Evolutionary conservation across 129 eudicot species (phyloP), one percentile per base, ranked within the genome.

Genomic region (Deinandra increscens): DNA sequence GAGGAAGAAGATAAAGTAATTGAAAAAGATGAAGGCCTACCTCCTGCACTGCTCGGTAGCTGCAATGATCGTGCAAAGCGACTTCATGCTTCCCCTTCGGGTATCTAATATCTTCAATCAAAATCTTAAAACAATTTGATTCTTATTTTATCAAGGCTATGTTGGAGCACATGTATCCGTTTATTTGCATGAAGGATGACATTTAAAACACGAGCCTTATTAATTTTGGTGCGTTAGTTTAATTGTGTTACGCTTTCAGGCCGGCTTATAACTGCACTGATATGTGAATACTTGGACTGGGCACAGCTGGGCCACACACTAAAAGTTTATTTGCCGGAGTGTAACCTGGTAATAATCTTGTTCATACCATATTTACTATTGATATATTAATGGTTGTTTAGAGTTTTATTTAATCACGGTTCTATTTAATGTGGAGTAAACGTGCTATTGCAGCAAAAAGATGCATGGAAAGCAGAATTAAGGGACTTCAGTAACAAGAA

Each of bases 271-370:
- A 93, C 91, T 74, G 91, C 96, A 31, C 75, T 93, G 39, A 68
- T 93, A 81, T 93, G 98, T 76, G 98, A 93, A 81, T 93, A 93
- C 78, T 69, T 93, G 89, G 98, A 93, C 76, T 93, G 98, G 98
- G 96, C 98, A 17, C 86, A 89, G 70, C 81, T 93, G 31, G 77
- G 79, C 74, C 96, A 93, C 85, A 93, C 96, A 4, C 82, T 86
- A 31, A 93, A 93, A 81, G 98, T 93, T 51, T 93, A 89, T 78
- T 73, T 84, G 53, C 98, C 98, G 0, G 98, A 93, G 75, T 89
- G 91, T 43, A 93, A 93, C 77, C 64, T 93, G 98, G 98, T 93
- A 89, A 63, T 79, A 17, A 38, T 63, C 11, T 61, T 13, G 20
- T 11, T 62, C 23, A 53, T 49, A 8, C 26, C 49, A n/a, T 12